Evolutionary conservation across 306 rosid species (phyloP), one percentile per base, ranked within the genome.

Genomic region (Malus fusca): DNA sequence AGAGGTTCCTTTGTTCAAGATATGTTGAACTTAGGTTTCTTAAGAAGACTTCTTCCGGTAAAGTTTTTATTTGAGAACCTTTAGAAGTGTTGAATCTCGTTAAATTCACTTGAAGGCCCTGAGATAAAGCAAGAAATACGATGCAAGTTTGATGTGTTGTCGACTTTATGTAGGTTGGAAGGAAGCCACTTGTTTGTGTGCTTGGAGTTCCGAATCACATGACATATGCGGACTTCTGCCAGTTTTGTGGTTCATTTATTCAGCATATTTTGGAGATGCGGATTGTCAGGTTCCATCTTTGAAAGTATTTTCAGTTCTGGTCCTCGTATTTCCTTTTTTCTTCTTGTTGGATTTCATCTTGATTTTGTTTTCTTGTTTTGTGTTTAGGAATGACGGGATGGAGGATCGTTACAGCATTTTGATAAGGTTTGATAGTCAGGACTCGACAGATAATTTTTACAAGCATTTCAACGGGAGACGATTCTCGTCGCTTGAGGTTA

Each of bases 221-320:
- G 98, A 95, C 96, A 0, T 92, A 95, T 73, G 98, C 97, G 0
- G 98, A 95, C 84, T 95, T 95, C 78, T 95, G 97, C 79, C 95
- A 90, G 65, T 95, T 95, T 82, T 89, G 90, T 21, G 97, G 93
- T 35, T 92, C 96, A 0, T 94, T 94, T 82, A 84, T 94, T 81
- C 92, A 84, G 48, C 92, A 92, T 63, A 87, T 94, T 74, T 83
- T 87, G 65, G 98, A 92, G 80, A 90, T 94, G 98, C 89, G 98
- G 66, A 92, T 90, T 80, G 98, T 92, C 71, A 91, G 97, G 97
- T 92, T 23, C 11, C 28, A 33, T 37, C 40, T 22, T 31, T 13
- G 33, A 60, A 8, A 53, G 17, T 23, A 30, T 66, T 11, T 23
- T 44, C 33, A 13, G 37, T 17, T 69, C 31, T 56, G 21, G 23